Evolutionary conservation across 192 early-diverging fungal genomes (phyloP), one percentile per base, ranked within the genome.

Genomic region (Entophlyctis luteolus): DNA sequence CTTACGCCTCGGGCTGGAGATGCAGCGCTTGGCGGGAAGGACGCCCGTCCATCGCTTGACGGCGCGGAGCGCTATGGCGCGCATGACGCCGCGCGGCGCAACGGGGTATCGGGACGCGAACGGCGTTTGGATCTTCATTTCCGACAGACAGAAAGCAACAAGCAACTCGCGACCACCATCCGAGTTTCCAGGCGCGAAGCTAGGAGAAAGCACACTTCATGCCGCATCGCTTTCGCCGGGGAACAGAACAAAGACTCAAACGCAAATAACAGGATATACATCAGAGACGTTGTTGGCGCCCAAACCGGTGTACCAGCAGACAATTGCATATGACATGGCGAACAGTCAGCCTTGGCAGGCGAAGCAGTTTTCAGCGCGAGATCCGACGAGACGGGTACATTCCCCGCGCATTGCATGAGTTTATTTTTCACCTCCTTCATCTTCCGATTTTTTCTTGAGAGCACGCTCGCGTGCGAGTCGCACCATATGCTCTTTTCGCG

Each of bases 121-220:
- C 10, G 49, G 49, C 5, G n/a, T n/a, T n/a, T n/a, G n/a, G n/a
- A n/a, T n/a, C n/a, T n/a, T n/a, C n/a, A n/a, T n/a, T n/a, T n/a
- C n/a, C n/a, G n/a, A n/a, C n/a, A n/a, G n/a, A n/a, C n/a, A n/a
- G n/a, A n/a, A n/a, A n/a, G n/a, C n/a, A n/a, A n/a, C n/a, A n/a
- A n/a, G n/a, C n/a, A n/a, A n/a, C n/a, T n/a, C n/a, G n/a, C n/a
- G n/a, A n/a, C n/a, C n/a, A n/a, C n/a, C n/a, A n/a, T n/a, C n/a
- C n/a, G n/a, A n/a, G n/a, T n/a, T n/a, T n/a, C n/a, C 69, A 83
- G 95, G 95, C 95, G 32, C 89, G 93, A 73, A 98, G 96, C 76
- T 89, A 98, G 77, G 95, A 98, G 72, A 98, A 98, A 75, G 95
- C 95, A 23, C 93, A 98, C 86, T 81, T 93, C 31, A 96, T 96